Conservation (phyloP, 2,329 filamentous ascomycete species). For the Claviceps fusiformis region DNA sequence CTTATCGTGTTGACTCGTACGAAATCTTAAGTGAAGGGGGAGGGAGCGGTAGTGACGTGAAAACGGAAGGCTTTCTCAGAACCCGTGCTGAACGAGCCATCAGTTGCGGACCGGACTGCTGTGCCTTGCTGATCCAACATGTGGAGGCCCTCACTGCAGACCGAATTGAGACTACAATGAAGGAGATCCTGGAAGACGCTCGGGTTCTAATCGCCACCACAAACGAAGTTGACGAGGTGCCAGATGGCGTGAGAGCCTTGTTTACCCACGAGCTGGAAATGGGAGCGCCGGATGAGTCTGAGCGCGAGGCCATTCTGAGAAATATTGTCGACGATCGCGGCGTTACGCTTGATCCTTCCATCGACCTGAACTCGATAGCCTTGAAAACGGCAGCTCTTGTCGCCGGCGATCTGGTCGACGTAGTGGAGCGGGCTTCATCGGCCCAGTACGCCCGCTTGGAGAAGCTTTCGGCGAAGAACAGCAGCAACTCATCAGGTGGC, state of each 20-base stretch:
- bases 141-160: slow-evolving; percentile 86
- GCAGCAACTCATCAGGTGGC: slow-evolving; percentile 17
- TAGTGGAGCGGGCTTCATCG: slow-evolving; percentile 77
- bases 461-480: slow-evolving; percentile 42
- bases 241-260: slow-evolving; percentile 74
- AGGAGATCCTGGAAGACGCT: slow-evolving; percentile 66
- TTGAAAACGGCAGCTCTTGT: slow-evolving; percentile 93
- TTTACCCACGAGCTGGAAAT: slow-evolving; percentile 96
- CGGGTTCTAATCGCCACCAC: slow-evolving; percentile 86
- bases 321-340: slow-evolving; percentile 65
- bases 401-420: slow-evolving; percentile 85
- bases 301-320: slow-evolving; percentile 75
- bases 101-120: slow-evolving; percentile 72
- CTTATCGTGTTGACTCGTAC: slow-evolving; percentile 78
- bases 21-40: slow-evolving; percentile 83
- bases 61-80: slow-evolving; percentile 83
- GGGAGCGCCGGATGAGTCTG: slow-evolving; percentile 79
- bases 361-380: slow-evolving; percentile 73
- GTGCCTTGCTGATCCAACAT: slow-evolving; percentile 74
- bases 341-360: slow-evolving; percentile 65
- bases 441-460: slow-evolving; percentile 67
- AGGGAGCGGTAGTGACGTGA: slow-evolving; percentile 76
- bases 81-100: slow-evolving; percentile 79
- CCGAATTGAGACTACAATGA: slow-evolving; percentile 72
- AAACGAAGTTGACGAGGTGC: slow-evolving; percentile 87